Percentiles rank a stretch among this genome's conserved stretches.
These are phyloP conservation scores for Lepidium africanum DNA, from an alignment of 345 rosid genomes.

Conservation along the genomic window DNA sequence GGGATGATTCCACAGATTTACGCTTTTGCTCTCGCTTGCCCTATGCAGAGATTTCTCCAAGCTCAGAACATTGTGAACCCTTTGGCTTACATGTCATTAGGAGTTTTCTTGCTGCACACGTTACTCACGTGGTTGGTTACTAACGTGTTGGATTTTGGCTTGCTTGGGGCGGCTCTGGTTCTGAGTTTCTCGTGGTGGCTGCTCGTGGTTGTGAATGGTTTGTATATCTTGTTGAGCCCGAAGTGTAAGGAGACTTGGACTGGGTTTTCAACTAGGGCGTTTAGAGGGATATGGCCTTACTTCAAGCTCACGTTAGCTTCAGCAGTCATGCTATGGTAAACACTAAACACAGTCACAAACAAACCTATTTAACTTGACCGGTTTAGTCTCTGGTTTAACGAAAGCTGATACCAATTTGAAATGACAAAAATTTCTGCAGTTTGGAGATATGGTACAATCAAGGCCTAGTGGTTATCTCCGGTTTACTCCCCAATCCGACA, in stretches of 20 bases:
- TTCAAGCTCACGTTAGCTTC: constrained; percentile 84
- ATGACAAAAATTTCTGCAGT: constrained; percentile 24
- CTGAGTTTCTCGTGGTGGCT: constrained; percentile 86
- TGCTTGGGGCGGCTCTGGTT: constrained; percentile 66
- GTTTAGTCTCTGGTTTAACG: neutral
- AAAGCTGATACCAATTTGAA: neutral
- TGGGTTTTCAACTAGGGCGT: constrained; percentile 55
- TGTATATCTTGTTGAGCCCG: constrained; percentile 61
- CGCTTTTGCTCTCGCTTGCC: constrained; percentile 75
- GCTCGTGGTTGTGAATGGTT: constrained; percentile 37
- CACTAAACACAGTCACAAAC: no score
- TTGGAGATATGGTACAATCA: constrained; percentile 98
- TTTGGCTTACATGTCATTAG: constrained; percentile 70
- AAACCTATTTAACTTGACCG: neutral
- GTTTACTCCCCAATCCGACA: constrained; percentile 68
- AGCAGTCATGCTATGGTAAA: constrained; percentile 85
- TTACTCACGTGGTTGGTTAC: constrained; percentile 58
- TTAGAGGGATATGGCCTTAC: constrained; percentile 86
- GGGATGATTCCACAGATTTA: constrained; percentile 80
- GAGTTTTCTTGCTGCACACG: constrained; percentile 62
- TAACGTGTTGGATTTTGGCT: constrained; percentile 45
- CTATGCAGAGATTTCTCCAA: constrained; percentile 86
- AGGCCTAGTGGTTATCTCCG: constrained; percentile 84
- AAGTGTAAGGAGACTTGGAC: constrained; percentile 79
- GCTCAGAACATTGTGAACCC: constrained; percentile 97